Conservation (phyloP, 306 rosid genomes). For the Acacia acuminata region DNA sequence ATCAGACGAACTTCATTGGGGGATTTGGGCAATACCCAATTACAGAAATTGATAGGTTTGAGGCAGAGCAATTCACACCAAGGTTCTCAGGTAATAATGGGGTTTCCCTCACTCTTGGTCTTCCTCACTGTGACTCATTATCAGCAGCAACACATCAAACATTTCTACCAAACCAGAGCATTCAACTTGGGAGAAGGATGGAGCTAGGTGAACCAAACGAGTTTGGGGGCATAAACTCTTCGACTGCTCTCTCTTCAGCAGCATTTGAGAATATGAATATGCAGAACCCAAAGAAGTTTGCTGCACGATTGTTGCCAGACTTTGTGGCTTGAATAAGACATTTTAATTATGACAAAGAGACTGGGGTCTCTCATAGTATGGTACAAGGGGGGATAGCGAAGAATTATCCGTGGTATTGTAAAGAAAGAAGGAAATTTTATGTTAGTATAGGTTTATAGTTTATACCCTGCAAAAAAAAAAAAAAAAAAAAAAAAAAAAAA, state of each 20-base stretch:
- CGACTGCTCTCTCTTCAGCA: constrained; percentile 78
- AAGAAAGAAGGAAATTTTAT: constrained; percentile 72
- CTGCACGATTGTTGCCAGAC: constrained; percentile 91
- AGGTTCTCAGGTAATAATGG: constrained; percentile 85
- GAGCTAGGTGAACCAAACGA: constrained; percentile 73
- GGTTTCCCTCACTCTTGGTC: constrained; percentile 94
- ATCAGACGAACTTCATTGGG: constrained; percentile 80
- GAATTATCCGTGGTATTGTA: constrained; percentile 65
- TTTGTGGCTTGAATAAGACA: constrained; percentile 65
- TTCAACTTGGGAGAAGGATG: constrained; percentile 77
- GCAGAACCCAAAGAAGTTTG: constrained; percentile 93
- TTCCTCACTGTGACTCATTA: constrained; percentile 75
- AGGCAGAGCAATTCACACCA: constrained; percentile 77
- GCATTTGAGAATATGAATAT: constrained; percentile 78
- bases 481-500: constrained; percentile 38
- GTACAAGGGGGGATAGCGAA: constrained; percentile 39
- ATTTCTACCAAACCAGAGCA: constrained; percentile 77
- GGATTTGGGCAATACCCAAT: constrained; percentile 96
- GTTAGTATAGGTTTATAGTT: constrained; percentile 82
- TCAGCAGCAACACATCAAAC: constrained; percentile 73
- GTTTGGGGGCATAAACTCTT: constrained; percentile 65
- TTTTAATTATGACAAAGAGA: constrained; percentile 23
- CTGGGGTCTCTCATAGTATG: constrained; percentile 32
- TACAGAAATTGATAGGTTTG: constrained; percentile 81
- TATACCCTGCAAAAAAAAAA: constrained; percentile 58